phyloP scores from a whole-genome alignment of 139 green algal species.

The Diplosphaera chodatii region DNA sequence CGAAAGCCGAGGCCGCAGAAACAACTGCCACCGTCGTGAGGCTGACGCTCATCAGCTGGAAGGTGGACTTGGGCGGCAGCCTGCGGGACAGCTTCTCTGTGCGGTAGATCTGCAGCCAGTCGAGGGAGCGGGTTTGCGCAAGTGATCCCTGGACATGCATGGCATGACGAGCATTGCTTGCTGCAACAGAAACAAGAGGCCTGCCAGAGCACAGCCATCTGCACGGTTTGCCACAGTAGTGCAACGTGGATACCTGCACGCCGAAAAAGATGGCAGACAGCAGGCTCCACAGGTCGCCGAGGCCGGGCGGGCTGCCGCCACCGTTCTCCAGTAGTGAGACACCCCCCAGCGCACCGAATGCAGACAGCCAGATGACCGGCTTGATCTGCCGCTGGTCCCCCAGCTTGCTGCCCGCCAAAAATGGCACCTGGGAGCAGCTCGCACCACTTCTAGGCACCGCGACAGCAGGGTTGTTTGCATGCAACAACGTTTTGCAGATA shows the following conservation, averaged over 20 bases:
- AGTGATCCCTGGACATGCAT: too few relatives aligned
- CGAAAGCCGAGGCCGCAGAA: neutral
- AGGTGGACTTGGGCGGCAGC: neutral
- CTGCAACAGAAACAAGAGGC: too few relatives aligned
- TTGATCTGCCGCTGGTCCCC: conserved; percentile 33
- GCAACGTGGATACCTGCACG: conserved; percentile 53
- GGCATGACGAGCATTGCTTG: neutral
- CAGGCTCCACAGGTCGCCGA: conserved; percentile 62
- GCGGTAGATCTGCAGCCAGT: neutral
- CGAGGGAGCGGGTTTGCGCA: too few relatives aligned
- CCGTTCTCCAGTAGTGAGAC: conserved; percentile 60
- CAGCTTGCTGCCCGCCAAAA: conserved; percentile 55
- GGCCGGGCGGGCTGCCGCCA: conserved; percentile 19
- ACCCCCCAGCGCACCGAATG: conserved; percentile 48
- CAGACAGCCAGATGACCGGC: conserved; percentile 50
- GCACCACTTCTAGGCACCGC: too few relatives aligned
- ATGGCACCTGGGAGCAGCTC: too few relatives aligned
- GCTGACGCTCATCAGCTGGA: neutral
- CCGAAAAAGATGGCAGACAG: conserved; percentile 68
- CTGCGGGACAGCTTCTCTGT: neutral
- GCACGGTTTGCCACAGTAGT: too few relatives aligned
- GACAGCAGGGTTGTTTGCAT: too few relatives aligned
- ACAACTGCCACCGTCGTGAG: neutral
- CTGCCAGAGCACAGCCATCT: neutral
- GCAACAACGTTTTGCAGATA: too few relatives aligned